Evolutionary conservation across 768 basidiomycete species (phyloP), one percentile per base, ranked within the genome.

Genomic region (Leccinum longicurvipes): DNA sequence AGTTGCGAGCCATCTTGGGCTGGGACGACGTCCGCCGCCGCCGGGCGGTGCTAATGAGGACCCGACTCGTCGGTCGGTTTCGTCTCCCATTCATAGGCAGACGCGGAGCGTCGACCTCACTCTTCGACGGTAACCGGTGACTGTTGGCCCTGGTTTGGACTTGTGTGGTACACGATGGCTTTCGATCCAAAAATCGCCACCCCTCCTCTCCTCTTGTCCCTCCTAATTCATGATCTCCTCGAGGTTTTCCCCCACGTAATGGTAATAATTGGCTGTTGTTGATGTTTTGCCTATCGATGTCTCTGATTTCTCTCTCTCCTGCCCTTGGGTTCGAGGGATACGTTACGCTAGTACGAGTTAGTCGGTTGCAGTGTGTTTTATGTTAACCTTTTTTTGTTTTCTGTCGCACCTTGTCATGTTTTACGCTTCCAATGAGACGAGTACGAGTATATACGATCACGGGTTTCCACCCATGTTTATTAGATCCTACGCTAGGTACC

Each of bases 11-110:
- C 51, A 45, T 4, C 36, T 39, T 39, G 36, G 36, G n/a, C 36
- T 39, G n/a, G 36, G 36, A 39, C 36, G 36, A 39, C 36, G 36
- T 39, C 36, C 36, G 36, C 36, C 36, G 36, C 36, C 9, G n/a
- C 36, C 36, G n/a, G 36, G 36, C 8, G 5, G 36, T 39, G 36
- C 36, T n/a, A n/a, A n/a, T n/a, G 4, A 39, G 36, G 36, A 21
- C 41, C 50, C 41, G 21, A 57, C 47, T 50, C 56, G 41, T 51
- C 54, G 47, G 4, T 51, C 47, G 51, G 50, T 32, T 9, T 41
- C 61, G 1, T 41, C 47, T 11, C 56, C 36, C 53, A 53, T 52
- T 8, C 54, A 59, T 42, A 49, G 50, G 41, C 51, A 56, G 32
- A 29, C 55, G 25, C 55, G 21, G 50, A 58, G 51, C 14, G 47